Evolutionary conservation across 2,329 filamentous ascomycete genomes (phyloP).

Genomic region (Fusarium ambrosium): DNA sequence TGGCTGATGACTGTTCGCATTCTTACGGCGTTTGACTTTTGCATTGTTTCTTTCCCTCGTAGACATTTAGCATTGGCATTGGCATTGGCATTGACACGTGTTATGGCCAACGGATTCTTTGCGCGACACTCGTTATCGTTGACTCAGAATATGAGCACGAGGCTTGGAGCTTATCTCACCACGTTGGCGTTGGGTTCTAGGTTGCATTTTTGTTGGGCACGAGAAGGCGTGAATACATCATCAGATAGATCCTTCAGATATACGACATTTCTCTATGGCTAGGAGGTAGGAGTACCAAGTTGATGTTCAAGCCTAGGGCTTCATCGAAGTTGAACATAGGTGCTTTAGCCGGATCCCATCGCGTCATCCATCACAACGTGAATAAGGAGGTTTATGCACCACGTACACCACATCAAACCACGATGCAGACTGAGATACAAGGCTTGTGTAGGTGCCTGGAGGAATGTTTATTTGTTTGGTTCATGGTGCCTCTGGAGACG

Average conservation of each 20-base stretch:
- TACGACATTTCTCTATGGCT: background rate
- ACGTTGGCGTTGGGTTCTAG: background rate
- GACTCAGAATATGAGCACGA: background rate
- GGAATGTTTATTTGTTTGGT: background rate
- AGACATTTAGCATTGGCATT: background rate
- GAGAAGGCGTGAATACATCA: background rate
- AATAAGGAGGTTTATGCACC: background rate
- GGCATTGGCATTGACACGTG: background rate
- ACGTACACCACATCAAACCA: background rate
- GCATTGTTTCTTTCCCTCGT: background rate
- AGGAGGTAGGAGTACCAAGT: background rate
- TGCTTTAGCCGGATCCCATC: background rate
- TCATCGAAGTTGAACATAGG: background rate
- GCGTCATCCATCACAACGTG: background rate
- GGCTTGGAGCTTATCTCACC: background rate
- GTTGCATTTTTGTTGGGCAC: background rate
- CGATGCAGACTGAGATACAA: background rate
- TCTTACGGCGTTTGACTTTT: background rate
- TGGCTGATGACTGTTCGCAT: slow-evolving; percentile 2
- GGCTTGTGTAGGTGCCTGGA: background rate
- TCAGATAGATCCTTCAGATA: background rate
- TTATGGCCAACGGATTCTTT: background rate
- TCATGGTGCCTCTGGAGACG: background rate
- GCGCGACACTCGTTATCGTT: background rate
- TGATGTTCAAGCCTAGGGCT: background rate